Conservation (phyloP, 768 basidiomycete genomes). For the Exidia glandulosa region DNA sequence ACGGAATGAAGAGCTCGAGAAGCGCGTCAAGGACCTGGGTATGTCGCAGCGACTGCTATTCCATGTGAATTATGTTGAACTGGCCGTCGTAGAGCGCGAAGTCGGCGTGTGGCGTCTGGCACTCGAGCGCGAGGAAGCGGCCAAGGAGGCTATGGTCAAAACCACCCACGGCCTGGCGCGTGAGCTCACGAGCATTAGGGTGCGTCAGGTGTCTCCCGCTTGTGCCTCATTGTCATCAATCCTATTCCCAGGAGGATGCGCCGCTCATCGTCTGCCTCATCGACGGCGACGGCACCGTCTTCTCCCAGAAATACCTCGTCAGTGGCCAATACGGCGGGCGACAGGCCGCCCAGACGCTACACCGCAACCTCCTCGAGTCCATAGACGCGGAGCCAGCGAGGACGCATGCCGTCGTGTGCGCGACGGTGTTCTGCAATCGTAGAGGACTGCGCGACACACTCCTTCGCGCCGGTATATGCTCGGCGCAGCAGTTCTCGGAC, state of each 20-base stretch:
- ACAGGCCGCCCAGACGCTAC: conserved; percentile 39
- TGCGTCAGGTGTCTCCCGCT: background rate
- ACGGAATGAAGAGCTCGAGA: too few relatives aligned
- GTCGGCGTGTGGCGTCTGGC: background rate
- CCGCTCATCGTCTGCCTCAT: conserved; percentile 53
- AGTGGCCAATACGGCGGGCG: conserved; percentile 50
- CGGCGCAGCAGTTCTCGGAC: conserved; percentile 53
- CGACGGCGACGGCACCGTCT: conserved; percentile 57
- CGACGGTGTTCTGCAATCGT: background rate
- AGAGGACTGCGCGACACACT: conserved; percentile 17
- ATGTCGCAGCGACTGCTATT: too few relatives aligned
- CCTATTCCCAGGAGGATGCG: conserved; percentile 36
- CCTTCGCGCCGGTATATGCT: conserved; percentile 43
- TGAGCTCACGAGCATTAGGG: background rate
- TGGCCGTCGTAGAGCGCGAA: background rate
- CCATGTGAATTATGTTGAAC: too few relatives aligned
- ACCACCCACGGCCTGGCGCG: background rate
- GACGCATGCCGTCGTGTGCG: background rate
- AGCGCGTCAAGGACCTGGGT: too few relatives aligned
- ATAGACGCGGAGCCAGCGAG: background rate
- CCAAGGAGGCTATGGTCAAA: background rate
- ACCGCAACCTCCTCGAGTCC: conserved; percentile 14
- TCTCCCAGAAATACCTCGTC: conserved; percentile 38
- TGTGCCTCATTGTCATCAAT: background rate
- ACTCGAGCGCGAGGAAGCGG: background rate